Evolutionary conservation across 139 green algal genomes (phyloP).

Genomic region (Pseudopediastrum boryanum): DNA sequence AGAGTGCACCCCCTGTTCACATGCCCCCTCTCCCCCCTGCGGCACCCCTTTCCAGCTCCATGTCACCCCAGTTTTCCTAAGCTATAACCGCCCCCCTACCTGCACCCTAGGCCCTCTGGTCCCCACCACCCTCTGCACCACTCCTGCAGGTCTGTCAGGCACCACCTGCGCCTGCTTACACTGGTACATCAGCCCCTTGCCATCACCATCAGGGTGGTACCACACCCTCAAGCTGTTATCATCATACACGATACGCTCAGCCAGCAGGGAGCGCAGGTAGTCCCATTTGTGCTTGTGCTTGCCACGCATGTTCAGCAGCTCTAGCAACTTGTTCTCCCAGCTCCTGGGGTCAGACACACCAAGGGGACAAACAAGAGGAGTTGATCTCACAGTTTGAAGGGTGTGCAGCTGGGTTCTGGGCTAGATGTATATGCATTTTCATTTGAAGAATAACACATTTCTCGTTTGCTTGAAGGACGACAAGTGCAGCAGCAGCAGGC

Average conservation of each 20-base stretch:
- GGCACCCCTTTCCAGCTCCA: not conserved
- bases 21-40: too few species aligned
- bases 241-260: slow-evolving; percentile 60
- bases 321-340: slow-evolving; percentile 65
- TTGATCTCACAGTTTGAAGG: too few species aligned
- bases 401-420: too few species aligned
- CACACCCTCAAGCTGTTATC: slow-evolving; percentile 44
- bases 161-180: slow-evolving; percentile 34
- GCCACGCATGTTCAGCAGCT: slow-evolving; percentile 69
- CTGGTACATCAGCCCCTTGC: slow-evolving; percentile 27
- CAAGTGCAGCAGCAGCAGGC: too few species aligned
- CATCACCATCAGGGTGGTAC: slow-evolving; percentile 2
- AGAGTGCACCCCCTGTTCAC: too few species aligned
- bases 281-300: slow-evolving; percentile 67
- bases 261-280: slow-evolving; percentile 55
- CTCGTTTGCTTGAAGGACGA: too few species aligned
- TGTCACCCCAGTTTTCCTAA: not conserved
- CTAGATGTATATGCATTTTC: too few species aligned
- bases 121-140: slow-evolving; percentile 10
- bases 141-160: slow-evolving; percentile 30
- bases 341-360: too few species aligned
- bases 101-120: slow-evolving; percentile 21
- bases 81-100: not conserved
- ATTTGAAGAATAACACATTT: too few species aligned
- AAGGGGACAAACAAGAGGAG: too few species aligned